A percentile compares a stretch with the other conserved stretches of the same genome.
phyloP scores from a whole-genome alignment of 805 yeast species.

The Ogataea trehaloabstinens region DNA sequence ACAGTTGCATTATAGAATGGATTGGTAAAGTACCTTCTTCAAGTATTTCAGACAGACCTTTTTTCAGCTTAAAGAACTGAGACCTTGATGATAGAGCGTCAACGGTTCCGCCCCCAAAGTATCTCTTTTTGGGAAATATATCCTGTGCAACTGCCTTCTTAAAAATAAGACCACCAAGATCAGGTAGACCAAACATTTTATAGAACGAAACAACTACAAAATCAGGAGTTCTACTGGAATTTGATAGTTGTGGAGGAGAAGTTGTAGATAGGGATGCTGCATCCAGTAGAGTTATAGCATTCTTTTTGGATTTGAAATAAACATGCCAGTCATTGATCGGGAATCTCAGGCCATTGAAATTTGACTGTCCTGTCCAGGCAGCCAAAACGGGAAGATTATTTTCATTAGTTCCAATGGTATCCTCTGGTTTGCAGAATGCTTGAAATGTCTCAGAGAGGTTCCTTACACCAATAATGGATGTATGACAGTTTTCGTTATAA shows the following conservation, averaged over 20 bases:
- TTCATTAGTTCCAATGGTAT: constrained; percentile 1
- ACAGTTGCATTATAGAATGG: constrained; percentile 36
- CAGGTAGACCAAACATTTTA: constrained; percentile 46
- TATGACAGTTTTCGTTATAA: constrained; percentile 38
- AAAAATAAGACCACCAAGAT: constrained; percentile 41
- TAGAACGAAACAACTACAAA: constrained; percentile 41
- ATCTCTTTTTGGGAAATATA: constrained; percentile 28
- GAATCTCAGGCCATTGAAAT: constrained; percentile 40
- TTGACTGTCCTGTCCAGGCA: constrained; percentile 44
- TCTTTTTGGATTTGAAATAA: constrained; percentile 11
- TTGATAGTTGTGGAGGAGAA: constrained; percentile 31
- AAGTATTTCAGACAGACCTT: constrained; percentile 20
- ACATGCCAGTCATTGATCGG: constrained; percentile 31
- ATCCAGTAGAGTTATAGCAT: constrained; percentile 34
- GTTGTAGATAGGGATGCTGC: constrained; percentile 38
- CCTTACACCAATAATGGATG: constrained; percentile 42
- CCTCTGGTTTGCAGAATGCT: constrained; percentile 13
- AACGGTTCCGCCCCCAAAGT: constrained; percentile 50
- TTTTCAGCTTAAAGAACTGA: constrained; percentile 23
- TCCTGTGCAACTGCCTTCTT: constrained; percentile 21
- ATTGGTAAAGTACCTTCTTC: constrained; percentile 47
- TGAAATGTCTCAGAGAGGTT: constrained; percentile 17
- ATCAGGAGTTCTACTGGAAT: constrained; percentile 30
- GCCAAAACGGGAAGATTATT: constrained; percentile 24
- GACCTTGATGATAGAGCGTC: constrained; percentile 32